Conservation (phyloP, 108 stramenopile species). For the Nitzschia sp. region DNA sequence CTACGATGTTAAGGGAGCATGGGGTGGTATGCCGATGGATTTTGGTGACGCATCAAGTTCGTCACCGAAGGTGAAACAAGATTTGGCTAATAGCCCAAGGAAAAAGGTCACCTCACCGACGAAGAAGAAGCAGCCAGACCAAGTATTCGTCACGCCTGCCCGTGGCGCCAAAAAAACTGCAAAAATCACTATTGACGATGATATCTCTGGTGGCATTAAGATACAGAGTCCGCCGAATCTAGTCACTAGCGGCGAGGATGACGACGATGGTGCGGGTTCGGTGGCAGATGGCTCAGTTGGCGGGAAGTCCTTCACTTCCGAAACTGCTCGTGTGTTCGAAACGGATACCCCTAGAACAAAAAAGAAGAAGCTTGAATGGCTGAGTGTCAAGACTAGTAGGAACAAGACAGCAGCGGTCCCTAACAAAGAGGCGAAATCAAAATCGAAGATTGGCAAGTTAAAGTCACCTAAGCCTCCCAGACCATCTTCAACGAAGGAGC, state of each 20-base stretch:
- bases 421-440: not conserved
- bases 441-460: not conserved
- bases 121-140: slow-evolving; percentile 1
- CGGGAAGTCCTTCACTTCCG: slow-evolving; percentile 1
- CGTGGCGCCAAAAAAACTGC: no score
- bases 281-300: not conserved
- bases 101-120: not conserved
- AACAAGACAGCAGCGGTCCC: not conserved
- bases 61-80: slow-evolving; percentile 1
- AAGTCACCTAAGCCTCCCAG: not conserved
- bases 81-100: not conserved
- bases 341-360: slow-evolving; percentile 7
- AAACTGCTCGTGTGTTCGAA: slow-evolving; percentile 1
- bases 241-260: not conserved
- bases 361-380: slow-evolving; percentile 15
- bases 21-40: slow-evolving; percentile 6
- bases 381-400: not conserved
- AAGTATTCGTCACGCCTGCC: slow-evolving; percentile 9
- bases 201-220: no score
- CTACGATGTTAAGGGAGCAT: slow-evolving; percentile 8
- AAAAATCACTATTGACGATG: no score
- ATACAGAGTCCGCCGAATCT: not conserved
- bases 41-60: not conserved
- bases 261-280: not conserved
- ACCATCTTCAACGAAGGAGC: slow-evolving; percentile 4